A percentile compares a stretch with the other conserved stretches of the same genome.
phyloP scores from a whole-genome alignment of 495 filamentous ascomycete species.

The Penicillium psychrofluorescens region DNA sequence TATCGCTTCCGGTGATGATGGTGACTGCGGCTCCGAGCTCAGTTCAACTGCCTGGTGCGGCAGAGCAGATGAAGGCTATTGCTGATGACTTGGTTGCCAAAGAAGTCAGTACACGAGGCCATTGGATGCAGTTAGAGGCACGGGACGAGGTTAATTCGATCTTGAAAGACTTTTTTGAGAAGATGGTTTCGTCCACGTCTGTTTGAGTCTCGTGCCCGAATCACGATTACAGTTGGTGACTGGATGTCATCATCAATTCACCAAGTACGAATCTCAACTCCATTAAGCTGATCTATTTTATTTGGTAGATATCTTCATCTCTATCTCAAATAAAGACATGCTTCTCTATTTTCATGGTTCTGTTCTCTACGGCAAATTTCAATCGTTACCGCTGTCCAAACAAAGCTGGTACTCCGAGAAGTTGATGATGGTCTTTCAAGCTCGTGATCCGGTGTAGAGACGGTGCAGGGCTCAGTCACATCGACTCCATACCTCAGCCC shows the following conservation, averaged over 20 bases:
- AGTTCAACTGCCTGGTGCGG: slow-evolving; percentile 6
- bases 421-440: too few species aligned
- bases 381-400: too few species aligned
- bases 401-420: too few species aligned
- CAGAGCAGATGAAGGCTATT: slow-evolving; percentile 9
- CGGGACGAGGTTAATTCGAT: slow-evolving; percentile 29
- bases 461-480: too few species aligned
- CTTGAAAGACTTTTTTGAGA: slow-evolving; percentile 31
- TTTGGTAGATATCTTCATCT: too few species aligned
- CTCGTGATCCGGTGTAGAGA: too few species aligned
- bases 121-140: slow-evolving; percentile 27
- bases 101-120: slow-evolving; percentile 12
- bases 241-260: not conserved
- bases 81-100: slow-evolving; percentile 14
- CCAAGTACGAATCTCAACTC: too few species aligned
- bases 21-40: slow-evolving; percentile 4
- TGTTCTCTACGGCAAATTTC: too few species aligned
- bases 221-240: not conserved
- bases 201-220: not conserved
- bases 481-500: too few species aligned
- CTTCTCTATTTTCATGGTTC: too few species aligned
- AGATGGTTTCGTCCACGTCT: not conserved
- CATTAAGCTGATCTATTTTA: too few species aligned
- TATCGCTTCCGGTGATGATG: slow-evolving; percentile 10
- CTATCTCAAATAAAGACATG: too few species aligned